Conservation (phyloP, 2,329 filamentous ascomycete genomes). For the Dactylellina cionopaga region DNA sequence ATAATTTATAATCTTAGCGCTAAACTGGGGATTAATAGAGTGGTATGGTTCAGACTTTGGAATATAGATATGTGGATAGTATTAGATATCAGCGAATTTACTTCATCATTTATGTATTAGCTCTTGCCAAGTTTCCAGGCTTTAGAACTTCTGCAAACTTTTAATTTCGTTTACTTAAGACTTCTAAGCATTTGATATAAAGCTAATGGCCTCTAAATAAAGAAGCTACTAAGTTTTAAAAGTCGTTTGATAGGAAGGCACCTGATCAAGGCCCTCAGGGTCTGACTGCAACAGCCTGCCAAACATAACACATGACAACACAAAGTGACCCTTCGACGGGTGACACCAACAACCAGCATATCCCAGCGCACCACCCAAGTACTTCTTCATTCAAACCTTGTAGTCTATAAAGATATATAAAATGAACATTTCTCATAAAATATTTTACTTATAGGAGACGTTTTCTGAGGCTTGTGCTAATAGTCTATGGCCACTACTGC, state of each 20-base stretch:
- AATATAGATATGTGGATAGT: no score
- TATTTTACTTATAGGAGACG: not conserved
- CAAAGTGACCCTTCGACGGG: conserved; percentile 30
- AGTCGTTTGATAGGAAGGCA: conserved; percentile 17
- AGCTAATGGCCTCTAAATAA: not conserved
- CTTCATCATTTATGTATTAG: no score
- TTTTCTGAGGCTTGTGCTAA: conserved; percentile 19
- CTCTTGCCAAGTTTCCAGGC: not conserved
- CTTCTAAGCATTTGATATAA: no score
- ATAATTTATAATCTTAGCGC: no score
- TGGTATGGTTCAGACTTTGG: no score
- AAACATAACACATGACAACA: conserved; percentile 48
- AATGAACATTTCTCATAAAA: no score
- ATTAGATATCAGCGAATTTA: no score
- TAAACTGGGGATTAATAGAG: no score
- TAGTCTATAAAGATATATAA: no score
- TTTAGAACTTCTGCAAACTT: no score
- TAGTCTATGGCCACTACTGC: not conserved
- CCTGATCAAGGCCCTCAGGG: conserved; percentile 20
- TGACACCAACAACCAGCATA: conserved; percentile 12
- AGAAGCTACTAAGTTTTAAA: no score
- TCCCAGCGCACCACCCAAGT: not conserved
- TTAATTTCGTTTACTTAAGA: no score
- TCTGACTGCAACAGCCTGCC: not conserved
- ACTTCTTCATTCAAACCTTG: not conserved